Conservation (phyloP, 1,139 yeast species). For the Arxiozyma slooffiae region DNA sequence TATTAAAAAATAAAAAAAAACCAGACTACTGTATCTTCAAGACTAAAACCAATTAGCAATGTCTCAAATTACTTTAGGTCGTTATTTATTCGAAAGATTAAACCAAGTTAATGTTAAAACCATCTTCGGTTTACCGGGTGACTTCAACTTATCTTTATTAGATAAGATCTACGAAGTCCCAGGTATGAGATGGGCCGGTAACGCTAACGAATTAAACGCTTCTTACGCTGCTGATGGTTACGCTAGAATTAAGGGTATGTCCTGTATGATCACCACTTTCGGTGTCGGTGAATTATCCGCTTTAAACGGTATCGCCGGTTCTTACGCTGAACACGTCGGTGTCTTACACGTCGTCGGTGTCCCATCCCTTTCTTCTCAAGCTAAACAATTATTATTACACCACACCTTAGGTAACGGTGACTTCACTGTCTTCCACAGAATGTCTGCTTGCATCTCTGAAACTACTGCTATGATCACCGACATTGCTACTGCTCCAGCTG, state of each 20-base stretch:
- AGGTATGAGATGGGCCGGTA: slow-evolving; percentile 52
- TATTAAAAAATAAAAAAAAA: not conserved
- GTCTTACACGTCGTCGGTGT: slow-evolving; percentile 79
- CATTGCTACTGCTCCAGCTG: slow-evolving; percentile 51
- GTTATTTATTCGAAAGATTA: slow-evolving; percentile 51
- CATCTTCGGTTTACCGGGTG: slow-evolving; percentile 52
- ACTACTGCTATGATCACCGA: slow-evolving; percentile 58
- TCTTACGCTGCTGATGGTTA: slow-evolving; percentile 59
- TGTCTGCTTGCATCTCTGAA: slow-evolving; percentile 61
- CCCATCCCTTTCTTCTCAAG: slow-evolving; percentile 53
- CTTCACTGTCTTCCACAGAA: slow-evolving; percentile 65
- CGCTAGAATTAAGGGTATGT: slow-evolving; percentile 42
- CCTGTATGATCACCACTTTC: slow-evolving; percentile 54
- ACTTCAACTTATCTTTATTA: slow-evolving; percentile 53
- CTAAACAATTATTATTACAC: slow-evolving; percentile 48
- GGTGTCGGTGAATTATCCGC: slow-evolving; percentile 89
- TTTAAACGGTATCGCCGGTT: slow-evolving; percentile 73
- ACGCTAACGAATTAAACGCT: slow-evolving; percentile 58
- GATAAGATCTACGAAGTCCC: slow-evolving; percentile 56
- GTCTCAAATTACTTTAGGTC: slow-evolving; percentile 44
- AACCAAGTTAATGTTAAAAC: slow-evolving; percentile 41
- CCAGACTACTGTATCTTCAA: not conserved
- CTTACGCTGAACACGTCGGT: slow-evolving; percentile 72
- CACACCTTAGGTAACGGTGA: slow-evolving; percentile 81
- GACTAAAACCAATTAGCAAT: slow-evolving; percentile 16